Evolutionary conservation across 2,329 filamentous ascomycete genomes (phyloP).

Genomic region (Fusarium sp.): DNA sequence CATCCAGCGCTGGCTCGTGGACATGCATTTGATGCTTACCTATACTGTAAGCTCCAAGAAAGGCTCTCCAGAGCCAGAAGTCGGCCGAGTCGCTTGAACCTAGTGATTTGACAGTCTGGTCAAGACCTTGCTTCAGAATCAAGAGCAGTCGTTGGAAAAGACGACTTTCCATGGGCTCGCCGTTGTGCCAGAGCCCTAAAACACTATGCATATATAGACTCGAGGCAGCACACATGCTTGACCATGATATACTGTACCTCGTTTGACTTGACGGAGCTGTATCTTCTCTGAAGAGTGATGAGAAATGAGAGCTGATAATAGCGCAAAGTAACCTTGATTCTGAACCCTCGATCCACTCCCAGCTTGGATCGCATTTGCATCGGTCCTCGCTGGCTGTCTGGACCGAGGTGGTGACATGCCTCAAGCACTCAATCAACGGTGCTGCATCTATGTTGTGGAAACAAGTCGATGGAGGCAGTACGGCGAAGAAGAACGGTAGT

Average conservation of each 20-base stretch:
- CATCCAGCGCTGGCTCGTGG: neutral
- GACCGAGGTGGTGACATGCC: conserved; percentile 13
- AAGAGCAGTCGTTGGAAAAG: conserved; percentile 13
- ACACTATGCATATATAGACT: conserved; percentile 34
- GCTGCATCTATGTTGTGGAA: conserved; percentile 31
- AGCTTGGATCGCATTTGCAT: conserved; percentile 25
- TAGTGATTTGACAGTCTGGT: neutral
- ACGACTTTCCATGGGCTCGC: conserved; percentile 6
- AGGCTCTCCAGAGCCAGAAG: conserved; percentile 37
- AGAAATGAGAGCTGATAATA: conserved; percentile 29
- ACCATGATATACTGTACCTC: conserved; percentile 28
- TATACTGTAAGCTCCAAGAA: conserved; percentile 29
- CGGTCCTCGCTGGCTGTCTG: neutral
- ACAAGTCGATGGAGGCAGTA: neutral
- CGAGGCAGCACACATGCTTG: conserved; percentile 17
- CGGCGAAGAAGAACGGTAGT: conserved; percentile 33
- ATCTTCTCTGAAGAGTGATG: conserved; percentile 15
- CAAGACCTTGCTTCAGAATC: conserved; percentile 22
- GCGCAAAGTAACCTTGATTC: conserved; percentile 29
- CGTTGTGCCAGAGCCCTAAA: conserved; percentile 22
- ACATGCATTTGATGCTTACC: neutral
- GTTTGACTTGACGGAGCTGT: accelerated
- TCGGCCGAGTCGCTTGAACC: neutral
- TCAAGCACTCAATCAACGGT: conserved; percentile 24
- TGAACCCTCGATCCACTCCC: conserved; percentile 38